phyloP scores from a whole-genome alignment of 306 rosid genomes.

The Gynostemma pentaphyllum region DNA sequence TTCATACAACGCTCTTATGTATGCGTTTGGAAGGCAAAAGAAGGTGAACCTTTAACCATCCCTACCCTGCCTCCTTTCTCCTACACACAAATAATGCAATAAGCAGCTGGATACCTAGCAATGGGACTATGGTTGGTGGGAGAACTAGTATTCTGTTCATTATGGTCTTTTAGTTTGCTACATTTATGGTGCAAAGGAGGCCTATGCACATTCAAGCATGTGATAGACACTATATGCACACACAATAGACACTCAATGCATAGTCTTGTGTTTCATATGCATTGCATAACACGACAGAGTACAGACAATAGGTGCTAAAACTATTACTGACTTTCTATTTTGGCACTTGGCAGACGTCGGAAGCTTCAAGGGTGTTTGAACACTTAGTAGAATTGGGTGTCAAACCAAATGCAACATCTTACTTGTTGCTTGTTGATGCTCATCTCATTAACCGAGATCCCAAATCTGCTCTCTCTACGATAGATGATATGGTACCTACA shows the following conservation, averaged over 20 bases:
- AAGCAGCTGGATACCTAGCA: not conserved
- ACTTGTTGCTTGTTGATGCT: constrained; percentile 65
- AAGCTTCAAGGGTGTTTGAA: constrained; percentile 75
- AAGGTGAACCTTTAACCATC: constrained; percentile 32
- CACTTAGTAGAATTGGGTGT: constrained; percentile 66
- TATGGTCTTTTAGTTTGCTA: not conserved
- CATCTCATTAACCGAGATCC: constrained; percentile 75
- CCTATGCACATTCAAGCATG: not conserved
- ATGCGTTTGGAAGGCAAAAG: constrained; percentile 82
- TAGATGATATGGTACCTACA: constrained; percentile 62
- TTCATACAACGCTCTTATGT: constrained; percentile 76
- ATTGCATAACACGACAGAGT: not conserved
- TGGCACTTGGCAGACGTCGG: constrained; percentile 49
- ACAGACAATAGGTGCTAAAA: not conserved
- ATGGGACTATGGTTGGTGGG: not conserved
- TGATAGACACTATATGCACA: not conserved
- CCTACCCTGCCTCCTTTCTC: not conserved
- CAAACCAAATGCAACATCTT: constrained; percentile 77
- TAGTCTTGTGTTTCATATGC: not conserved
- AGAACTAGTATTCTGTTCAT: not conserved
- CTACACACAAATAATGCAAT: not conserved
- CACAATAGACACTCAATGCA: not conserved
- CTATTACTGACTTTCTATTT: constrained; percentile 9
- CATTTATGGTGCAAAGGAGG: not conserved
- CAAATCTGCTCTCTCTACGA: constrained; percentile 47